These are phyloP conservation scores for Nematodospora valgi DNA, from an alignment of 805 yeast species.

Conservation along the genomic window DNA sequence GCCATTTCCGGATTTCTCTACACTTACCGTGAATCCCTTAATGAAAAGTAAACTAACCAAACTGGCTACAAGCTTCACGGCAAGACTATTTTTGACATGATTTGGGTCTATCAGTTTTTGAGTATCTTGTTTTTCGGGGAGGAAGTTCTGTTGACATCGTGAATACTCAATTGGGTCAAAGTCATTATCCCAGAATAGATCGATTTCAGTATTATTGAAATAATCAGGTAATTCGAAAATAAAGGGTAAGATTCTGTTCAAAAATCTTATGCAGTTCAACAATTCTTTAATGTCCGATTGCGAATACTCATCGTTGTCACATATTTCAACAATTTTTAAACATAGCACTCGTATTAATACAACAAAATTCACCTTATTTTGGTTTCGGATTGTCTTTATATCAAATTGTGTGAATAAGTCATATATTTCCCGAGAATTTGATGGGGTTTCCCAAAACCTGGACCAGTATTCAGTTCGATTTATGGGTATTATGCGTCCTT, in stretches of 20 bases:
- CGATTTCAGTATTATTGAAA: conserved; percentile 19
- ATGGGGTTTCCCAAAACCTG: conserved; percentile 37
- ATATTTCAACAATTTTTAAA: conserved; percentile 18
- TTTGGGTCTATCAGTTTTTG: no score
- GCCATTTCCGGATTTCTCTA: background rate
- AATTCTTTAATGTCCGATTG: conserved; percentile 31
- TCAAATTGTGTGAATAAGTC: conserved; percentile 55
- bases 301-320: conserved; percentile 9
- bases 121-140: no score
- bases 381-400: conserved; percentile 54
- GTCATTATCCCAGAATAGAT: conserved; percentile 22
- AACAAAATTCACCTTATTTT: conserved; percentile 55
- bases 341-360: conserved; percentile 41
- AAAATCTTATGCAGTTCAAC: conserved; percentile 59
- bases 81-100: conserved; percentile 5
- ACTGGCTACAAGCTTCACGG: conserved; percentile 10
- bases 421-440: conserved; percentile 53
- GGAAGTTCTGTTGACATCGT: background rate
- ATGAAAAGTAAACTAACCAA: conserved; percentile 51
- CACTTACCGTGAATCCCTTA: conserved; percentile 50
- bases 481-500: conserved; percentile 32
- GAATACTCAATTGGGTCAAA: conserved; percentile 9
- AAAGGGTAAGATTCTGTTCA: conserved; percentile 65
- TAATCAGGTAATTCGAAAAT: conserved; percentile 51
- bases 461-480: conserved; percentile 28